Evolutionary conservation across 805 yeast genomes (phyloP).

Genomic region (Priceomyces castillae): DNA sequence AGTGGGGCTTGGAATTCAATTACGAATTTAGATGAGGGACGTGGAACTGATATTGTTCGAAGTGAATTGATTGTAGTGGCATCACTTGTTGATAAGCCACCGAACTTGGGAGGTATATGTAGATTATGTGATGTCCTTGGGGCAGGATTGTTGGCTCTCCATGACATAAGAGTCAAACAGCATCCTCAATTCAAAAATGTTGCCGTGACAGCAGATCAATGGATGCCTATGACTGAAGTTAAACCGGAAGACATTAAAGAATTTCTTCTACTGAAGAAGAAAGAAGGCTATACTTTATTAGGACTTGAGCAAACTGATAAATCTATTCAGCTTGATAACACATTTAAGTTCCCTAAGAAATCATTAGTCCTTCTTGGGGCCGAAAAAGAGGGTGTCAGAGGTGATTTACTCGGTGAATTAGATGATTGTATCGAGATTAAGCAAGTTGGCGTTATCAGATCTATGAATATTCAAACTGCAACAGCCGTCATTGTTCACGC

Average conservation of each 20-base stretch:
- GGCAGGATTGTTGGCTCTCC: conserved; percentile 74
- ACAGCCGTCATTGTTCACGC: conserved; percentile 94
- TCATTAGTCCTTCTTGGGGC: conserved; percentile 77
- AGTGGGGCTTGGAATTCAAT: conserved; percentile 85
- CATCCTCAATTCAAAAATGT: conserved; percentile 77
- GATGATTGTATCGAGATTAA: conserved; percentile 89
- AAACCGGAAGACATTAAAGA: conserved; percentile 49
- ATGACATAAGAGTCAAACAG: conserved; percentile 61
- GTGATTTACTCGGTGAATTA: conserved; percentile 72
- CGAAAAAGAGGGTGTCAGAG: conserved; percentile 91
- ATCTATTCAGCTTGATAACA: conserved; percentile 65
- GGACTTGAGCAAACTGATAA: conserved; percentile 93
- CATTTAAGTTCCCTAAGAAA: conserved; percentile 72
- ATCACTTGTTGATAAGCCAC: conserved; percentile 87
- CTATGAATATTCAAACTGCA: conserved; percentile 97
- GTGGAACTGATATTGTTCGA: conserved; percentile 51
- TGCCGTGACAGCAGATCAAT: conserved; percentile 89
- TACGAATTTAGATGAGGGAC: conserved; percentile 52
- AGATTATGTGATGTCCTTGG: conserved; percentile 90
- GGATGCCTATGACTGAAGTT: conserved; percentile 94
- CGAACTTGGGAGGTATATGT: conserved; percentile 92
- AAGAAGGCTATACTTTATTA: conserved; percentile 79
- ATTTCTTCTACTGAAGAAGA: conserved; percentile 58
- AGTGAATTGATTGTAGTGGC: conserved; percentile 90
- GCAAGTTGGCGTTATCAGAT: conserved; percentile 87